Conservation (phyloP, 1,284 basidiomycete genomes). For the Trametes versicolor region DNA sequence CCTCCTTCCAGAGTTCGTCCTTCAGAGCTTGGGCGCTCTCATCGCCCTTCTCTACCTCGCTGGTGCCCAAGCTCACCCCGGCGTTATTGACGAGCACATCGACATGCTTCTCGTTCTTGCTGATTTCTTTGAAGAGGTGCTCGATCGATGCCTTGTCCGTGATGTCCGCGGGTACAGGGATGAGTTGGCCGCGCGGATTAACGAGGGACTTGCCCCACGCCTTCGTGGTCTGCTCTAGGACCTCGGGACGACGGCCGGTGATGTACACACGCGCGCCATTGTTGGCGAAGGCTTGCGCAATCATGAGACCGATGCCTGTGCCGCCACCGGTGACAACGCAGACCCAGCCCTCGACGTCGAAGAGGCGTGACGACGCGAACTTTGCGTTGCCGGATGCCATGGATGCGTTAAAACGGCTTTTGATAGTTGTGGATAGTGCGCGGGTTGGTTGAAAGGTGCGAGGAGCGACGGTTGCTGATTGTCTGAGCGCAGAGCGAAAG, state of each 20-base stretch:
- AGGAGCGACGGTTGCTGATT: conserved; percentile 10
- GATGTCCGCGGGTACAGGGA: conserved; percentile 46
- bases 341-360: conserved; percentile 47
- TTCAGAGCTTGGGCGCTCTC: conserved; percentile 44
- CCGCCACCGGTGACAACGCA: conserved; percentile 52
- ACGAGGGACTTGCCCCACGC: conserved; percentile 40
- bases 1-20: conserved; percentile 47
- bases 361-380: conserved; percentile 40
- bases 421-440: conserved; percentile 11
- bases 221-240: conserved; percentile 39
- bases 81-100: conserved; percentile 53
- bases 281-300: conserved; percentile 50
- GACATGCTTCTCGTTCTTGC: conserved; percentile 47
- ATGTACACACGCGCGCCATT: conserved; percentile 54
- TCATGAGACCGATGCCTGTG: conserved; percentile 54
- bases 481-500: conserved; percentile 23
- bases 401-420: background rate
- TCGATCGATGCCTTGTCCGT: conserved; percentile 48
- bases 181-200: conserved; percentile 47
- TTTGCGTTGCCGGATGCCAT: conserved; percentile 37
- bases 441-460: conserved; percentile 12
- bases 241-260: conserved; percentile 42
- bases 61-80: conserved; percentile 44
- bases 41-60: conserved; percentile 45
- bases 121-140: conserved; percentile 45